Percentiles rank a stretch among this genome's conserved stretches.
Conservation (phyloP, 2,329 filamentous ascomycete genomes). For the Drechslerella stenobrocha region DNA sequence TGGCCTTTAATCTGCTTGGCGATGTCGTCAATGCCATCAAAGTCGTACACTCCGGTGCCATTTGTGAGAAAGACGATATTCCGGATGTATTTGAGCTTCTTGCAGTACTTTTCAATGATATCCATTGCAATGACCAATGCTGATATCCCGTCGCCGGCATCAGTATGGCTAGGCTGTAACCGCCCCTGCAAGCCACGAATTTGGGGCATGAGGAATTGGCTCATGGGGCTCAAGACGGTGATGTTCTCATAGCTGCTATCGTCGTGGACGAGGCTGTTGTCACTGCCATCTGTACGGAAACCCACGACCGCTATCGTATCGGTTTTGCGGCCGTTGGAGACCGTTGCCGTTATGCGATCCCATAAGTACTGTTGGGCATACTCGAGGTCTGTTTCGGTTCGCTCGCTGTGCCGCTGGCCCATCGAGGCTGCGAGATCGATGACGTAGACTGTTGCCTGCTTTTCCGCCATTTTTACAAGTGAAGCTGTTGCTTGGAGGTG, state of each 20-base stretch:
- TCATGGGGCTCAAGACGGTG: constrained; percentile 66
- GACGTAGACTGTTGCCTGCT: constrained; percentile 90
- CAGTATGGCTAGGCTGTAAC: constrained; percentile 69
- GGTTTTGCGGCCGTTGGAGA: constrained; percentile 73
- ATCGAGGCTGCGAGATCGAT: constrained; percentile 87
- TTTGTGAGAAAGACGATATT: constrained; percentile 85
- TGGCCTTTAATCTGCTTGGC: constrained; percentile 72
- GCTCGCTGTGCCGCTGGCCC: constrained; percentile 70
- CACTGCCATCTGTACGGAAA: constrained; percentile 75
- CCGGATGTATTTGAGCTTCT: constrained; percentile 77
- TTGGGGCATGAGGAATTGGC: constrained; percentile 71
- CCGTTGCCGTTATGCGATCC: constrained; percentile 82
- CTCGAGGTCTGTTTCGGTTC: constrained; percentile 78
- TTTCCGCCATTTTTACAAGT: constrained; percentile 80
- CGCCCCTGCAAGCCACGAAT: constrained; percentile 67
- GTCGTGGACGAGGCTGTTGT: constrained; percentile 65
- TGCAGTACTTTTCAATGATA: constrained; percentile 79
- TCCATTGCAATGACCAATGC: constrained; percentile 82
- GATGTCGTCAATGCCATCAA: constrained; percentile 71
- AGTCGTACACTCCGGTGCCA: constrained; percentile 72
- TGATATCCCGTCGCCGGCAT: constrained; percentile 78
- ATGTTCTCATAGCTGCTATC: constrained; percentile 80
- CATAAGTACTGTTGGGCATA: constrained; percentile 90
- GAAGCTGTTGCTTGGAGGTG: too few species aligned
- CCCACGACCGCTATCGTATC: constrained; percentile 77